Evolutionary conservation across 495 filamentous ascomycete genomes (phyloP).

Genomic region (Daldinia bambusicola): DNA sequence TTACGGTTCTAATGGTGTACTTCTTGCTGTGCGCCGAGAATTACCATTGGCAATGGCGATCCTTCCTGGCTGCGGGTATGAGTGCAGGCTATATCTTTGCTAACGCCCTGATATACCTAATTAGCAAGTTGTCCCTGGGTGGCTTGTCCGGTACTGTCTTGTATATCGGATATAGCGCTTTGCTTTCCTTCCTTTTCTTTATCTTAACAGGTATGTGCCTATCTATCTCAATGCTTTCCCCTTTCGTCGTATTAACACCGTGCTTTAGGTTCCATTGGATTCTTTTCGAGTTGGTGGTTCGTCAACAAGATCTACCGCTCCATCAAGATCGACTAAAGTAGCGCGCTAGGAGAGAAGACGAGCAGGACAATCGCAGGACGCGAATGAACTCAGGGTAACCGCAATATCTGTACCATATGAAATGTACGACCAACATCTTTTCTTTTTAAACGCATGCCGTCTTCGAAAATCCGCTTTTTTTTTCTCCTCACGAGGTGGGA

Average conservation of each 20-base stretch:
- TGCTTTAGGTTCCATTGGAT: conserved; percentile 85
- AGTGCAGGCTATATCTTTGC: conserved; percentile 90
- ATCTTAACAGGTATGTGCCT: conserved; percentile 87
- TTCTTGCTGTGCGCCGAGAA: conserved; percentile 95
- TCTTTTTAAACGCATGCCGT: conserved; percentile 5
- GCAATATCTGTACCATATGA: conserved; percentile 36
- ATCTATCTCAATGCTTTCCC: not conserved
- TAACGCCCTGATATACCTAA: conserved; percentile 88
- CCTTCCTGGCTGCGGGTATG: conserved; percentile 87
- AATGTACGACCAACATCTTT: conserved; percentile 36
- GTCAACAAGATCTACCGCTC: conserved; percentile 92
- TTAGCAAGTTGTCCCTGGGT: conserved; percentile 82
- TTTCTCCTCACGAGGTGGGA: conserved; percentile 7
- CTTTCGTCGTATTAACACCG: conserved; percentile 26
- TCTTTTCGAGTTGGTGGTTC: conserved; percentile 93
- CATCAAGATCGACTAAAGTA: conserved; percentile 88
- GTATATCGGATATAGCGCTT: conserved; percentile 90
- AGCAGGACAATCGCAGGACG: not conserved
- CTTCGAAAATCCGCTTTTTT: conserved; percentile 2
- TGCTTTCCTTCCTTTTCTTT: conserved; percentile 91
- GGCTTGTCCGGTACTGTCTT: conserved; percentile 86
- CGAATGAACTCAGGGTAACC: not conserved
- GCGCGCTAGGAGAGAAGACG: not conserved
- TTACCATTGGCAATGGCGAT: conserved; percentile 98
- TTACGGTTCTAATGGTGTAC: conserved; percentile 92